Conservation (phyloP, 306 rosid species). For the Sophora flavescens region DNA sequence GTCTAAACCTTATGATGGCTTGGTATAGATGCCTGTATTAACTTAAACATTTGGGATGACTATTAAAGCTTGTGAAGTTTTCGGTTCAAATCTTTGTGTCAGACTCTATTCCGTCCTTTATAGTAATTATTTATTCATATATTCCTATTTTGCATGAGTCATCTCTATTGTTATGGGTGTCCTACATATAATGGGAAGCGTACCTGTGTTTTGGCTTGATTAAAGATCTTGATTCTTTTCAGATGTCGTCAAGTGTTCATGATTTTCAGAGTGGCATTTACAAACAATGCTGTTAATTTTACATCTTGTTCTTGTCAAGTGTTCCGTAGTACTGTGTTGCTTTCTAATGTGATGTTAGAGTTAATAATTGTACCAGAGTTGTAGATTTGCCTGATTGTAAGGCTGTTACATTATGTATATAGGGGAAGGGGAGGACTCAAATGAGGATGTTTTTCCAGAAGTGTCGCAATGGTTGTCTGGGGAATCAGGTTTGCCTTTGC, state of each 20-base stretch:
- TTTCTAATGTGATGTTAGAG: conserved; percentile 30
- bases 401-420: conserved; percentile 44
- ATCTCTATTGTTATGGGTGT: conserved; percentile 25
- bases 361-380: not conserved
- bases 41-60: not conserved
- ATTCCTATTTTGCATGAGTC: conserved; percentile 1
- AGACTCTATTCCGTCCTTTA: not conserved
- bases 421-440: conserved; percentile 65
- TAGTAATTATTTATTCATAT: not conserved
- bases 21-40: not conserved
- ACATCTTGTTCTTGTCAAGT: not conserved
- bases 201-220: conserved; percentile 10
- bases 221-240: conserved; percentile 5
- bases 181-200: not conserved
- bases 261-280: conserved; percentile 7
- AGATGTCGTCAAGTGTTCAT: conserved; percentile 12
- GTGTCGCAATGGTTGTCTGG: conserved; percentile 61
- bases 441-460: conserved; percentile 54
- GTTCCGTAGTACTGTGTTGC: not conserved
- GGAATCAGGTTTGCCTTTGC: conserved; percentile 63
- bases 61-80: not conserved
- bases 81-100: not conserved
- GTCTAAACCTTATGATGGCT: not conserved
- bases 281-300: not conserved
- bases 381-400: conserved; percentile 13